These are phyloP conservation scores for Penicillium sp. DNA, from an alignment of 2,329 filamentous ascomycete species.

Conservation along the genomic window DNA sequence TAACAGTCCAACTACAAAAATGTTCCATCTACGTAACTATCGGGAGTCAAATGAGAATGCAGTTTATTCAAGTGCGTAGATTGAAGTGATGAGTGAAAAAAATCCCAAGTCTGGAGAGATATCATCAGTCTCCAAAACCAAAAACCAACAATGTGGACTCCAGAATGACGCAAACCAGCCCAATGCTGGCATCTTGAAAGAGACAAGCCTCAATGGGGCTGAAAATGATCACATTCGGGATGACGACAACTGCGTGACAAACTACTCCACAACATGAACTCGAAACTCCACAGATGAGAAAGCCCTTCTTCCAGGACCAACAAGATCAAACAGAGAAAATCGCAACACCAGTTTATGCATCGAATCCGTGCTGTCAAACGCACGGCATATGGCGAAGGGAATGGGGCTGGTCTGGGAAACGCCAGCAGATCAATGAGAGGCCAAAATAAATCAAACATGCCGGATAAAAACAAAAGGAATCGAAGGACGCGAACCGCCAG, in stretches of 20 bases:
- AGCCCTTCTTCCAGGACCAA: conserved; percentile 1
- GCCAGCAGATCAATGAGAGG: neutral
- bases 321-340: conserved; percentile 3
- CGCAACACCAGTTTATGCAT: conserved; percentile 26
- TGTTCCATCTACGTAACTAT: neutral
- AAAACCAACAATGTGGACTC: conserved; percentile 12
- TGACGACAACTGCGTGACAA: neutral
- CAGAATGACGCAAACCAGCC: conserved; percentile 16
- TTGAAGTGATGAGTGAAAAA: neutral
- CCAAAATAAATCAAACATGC: neutral
- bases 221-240: neutral
- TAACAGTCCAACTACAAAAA: neutral
- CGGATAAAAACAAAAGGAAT: conserved; percentile 7
- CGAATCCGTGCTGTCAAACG: conserved; percentile 15
- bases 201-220: neutral
- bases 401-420: neutral
- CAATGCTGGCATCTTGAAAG: conserved; percentile 7
- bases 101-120: conserved; percentile 7
- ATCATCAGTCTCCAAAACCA: conserved; percentile 14
- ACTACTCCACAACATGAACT: neutral
- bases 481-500: neutral
- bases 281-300: conserved; percentile 6
- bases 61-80: neutral
- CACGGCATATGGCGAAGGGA: conserved; percentile 4
- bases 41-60: neutral